phyloP scores from a whole-genome alignment of 768 basidiomycete species.

The Tricholoma terreum region DNA sequence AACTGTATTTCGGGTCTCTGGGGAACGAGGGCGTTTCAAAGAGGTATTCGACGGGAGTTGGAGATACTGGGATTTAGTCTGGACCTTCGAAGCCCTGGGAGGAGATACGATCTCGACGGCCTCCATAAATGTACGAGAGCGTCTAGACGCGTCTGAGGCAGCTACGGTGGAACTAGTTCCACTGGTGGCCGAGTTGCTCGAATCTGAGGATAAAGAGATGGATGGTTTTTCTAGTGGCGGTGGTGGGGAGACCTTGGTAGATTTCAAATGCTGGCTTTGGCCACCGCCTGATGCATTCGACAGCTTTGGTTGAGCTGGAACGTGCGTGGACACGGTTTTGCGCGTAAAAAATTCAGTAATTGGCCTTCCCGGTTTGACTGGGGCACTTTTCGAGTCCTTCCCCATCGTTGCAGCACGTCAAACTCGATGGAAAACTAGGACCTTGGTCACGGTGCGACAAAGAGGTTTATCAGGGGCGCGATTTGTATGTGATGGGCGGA shows the following conservation, averaged over 20 bases:
- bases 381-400: slow-evolving; percentile 26
- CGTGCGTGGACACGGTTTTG: slow-evolving; percentile 12
- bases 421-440: neutral
- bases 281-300: slow-evolving; percentile 1
- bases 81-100: slow-evolving; percentile 8
- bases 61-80: neutral
- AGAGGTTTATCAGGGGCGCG: neutral
- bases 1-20: neutral
- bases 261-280: slow-evolving; percentile 10
- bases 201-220: slow-evolving; percentile 6
- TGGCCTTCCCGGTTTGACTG: slow-evolving; percentile 22
- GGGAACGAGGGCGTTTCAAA: slow-evolving; percentile 2
- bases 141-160: slow-evolving; percentile 18
- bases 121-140: slow-evolving; percentile 9
- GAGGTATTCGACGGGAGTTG: slow-evolving; percentile 4
- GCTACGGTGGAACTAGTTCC: slow-evolving; percentile 14
- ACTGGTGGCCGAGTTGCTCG: neutral
- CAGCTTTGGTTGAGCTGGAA: slow-evolving; percentile 12
- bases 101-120: slow-evolving; percentile 20
- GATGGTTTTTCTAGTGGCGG: slow-evolving; percentile 4
- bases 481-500: neutral
- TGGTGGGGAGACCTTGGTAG: slow-evolving; percentile 1
- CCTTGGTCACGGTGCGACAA: neutral
- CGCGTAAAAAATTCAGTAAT: slow-evolving; percentile 50
- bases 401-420: slow-evolving; percentile 21